These are phyloP conservation scores for Chenopodium berlandieri DNA, from an alignment of 148 eudicot species.

Conservation along the genomic window DNA sequence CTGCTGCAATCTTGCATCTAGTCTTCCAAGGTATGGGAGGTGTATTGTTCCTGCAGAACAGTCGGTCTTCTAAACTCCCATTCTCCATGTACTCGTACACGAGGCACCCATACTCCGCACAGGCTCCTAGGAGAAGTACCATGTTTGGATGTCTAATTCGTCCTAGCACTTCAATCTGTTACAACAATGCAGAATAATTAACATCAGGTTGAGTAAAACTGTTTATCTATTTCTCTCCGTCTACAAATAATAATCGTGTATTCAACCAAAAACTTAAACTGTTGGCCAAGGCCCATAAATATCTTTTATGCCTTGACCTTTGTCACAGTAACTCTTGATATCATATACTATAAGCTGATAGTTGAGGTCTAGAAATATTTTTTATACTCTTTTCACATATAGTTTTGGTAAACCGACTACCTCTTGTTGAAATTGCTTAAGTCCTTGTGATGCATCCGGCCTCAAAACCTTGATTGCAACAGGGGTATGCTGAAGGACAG, in stretches of 20 bases:
- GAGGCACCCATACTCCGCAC: slow-evolving; percentile 77
- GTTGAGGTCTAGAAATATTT: too few species aligned
- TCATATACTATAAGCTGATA: too few species aligned
- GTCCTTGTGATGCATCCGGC: slow-evolving; percentile 59
- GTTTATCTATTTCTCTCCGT: not conserved
- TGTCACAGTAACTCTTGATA: too few species aligned
- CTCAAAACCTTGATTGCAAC: slow-evolving; percentile 75
- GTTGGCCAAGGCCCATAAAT: too few species aligned
- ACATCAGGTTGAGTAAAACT: not conserved
- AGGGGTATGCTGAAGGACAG: slow-evolving; percentile 55
- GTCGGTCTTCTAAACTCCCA: slow-evolving; percentile 78
- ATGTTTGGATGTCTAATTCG: slow-evolving; percentile 78
- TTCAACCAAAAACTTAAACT: too few species aligned
- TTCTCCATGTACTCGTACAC: slow-evolving; percentile 79
- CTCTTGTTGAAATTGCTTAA: slow-evolving; percentile 66
- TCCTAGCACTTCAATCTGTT: slow-evolving; percentile 73
- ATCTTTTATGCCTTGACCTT: too few species aligned
- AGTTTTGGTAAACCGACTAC: slow-evolving; percentile 23
- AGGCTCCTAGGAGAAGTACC: slow-evolving; percentile 82
- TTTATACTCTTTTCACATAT: too few species aligned
- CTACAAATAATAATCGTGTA: not conserved
- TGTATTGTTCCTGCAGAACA: slow-evolving; percentile 49
- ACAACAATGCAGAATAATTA: not conserved
- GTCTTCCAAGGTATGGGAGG: slow-evolving; percentile 63
- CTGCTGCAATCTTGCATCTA: slow-evolving; percentile 64